A percentile compares a stretch with the other conserved stretches of the same genome.
These are phyloP conservation scores for Chaetomium olivaceum DNA, from an alignment of 2,329 filamentous ascomycete species.

Conservation along the genomic window DNA sequence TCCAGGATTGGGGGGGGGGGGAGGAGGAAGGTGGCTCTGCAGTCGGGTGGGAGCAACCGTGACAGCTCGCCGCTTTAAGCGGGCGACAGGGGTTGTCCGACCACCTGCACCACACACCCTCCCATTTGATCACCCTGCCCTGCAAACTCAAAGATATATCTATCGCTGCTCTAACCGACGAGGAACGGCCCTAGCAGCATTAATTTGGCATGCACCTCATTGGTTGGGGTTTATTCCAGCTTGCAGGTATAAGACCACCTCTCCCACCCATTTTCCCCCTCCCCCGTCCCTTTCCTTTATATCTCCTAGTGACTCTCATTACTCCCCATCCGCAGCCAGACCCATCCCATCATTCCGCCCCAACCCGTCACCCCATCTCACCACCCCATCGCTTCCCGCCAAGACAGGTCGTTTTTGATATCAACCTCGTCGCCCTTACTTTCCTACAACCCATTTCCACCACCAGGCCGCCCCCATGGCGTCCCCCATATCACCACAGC, in stretches of 20 bases:
- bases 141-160: conserved; percentile 1
- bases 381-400: conserved; percentile 4
- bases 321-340: background rate
- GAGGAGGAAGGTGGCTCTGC: background rate
- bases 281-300: background rate
- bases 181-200: background rate
- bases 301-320: background rate
- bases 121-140: conserved; percentile 7
- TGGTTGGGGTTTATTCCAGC: conserved; percentile 1
- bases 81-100: conserved; percentile 1
- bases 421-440: background rate
- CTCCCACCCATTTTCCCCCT: conserved; percentile 14
- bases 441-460: background rate
- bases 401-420: conserved; percentile 2
- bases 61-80: conserved; percentile 15
- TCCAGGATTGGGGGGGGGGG: background rate
- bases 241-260: conserved; percentile 20
- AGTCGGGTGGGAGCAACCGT: background rate
- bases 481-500: conserved; percentile 1
- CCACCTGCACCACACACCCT: background rate
- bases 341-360: background rate
- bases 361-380: background rate
- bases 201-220: background rate
- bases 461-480: conserved; percentile 7
- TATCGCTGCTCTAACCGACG: conserved; percentile 3